Evolutionary conservation across 1,139 yeast genomes (phyloP).

Genomic region (Geotrichum siamense): DNA sequence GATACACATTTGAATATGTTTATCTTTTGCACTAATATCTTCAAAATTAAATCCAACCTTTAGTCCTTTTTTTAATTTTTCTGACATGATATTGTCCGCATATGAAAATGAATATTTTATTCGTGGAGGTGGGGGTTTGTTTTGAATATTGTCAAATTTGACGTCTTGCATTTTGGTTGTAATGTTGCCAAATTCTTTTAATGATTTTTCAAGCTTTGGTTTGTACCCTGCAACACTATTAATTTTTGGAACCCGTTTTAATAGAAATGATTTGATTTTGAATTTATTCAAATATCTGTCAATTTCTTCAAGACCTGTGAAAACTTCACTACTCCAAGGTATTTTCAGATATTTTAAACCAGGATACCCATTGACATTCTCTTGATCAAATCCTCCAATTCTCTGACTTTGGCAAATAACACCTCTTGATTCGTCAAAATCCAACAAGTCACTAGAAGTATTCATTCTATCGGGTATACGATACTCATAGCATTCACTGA

Average conservation of each 20-base stretch:
- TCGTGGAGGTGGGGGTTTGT: neutral
- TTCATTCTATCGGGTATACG: slow-evolving; percentile 4
- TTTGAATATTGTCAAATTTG: too few relatives aligned
- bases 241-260: neutral
- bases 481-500: neutral
- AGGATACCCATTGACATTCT: neutral
- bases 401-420: neutral
- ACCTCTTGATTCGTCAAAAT: neutral
- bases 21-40: neutral
- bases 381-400: neutral
- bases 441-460: neutral
- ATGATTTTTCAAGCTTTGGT: too few relatives aligned
- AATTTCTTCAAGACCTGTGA: neutral
- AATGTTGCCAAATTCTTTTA: too few relatives aligned
- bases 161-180: too few relatives aligned
- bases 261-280: neutral
- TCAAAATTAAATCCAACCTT: neutral
- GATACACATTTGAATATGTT: neutral
- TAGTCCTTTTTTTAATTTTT: neutral
- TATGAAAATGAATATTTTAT: neutral
- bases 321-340: neutral
- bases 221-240: too few relatives aligned
- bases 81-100: neutral
- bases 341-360: neutral
- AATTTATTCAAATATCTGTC: neutral